These are phyloP conservation scores for Petunia secreta DNA, from an alignment of 257 asterid genomes.

Conservation along the genomic window DNA sequence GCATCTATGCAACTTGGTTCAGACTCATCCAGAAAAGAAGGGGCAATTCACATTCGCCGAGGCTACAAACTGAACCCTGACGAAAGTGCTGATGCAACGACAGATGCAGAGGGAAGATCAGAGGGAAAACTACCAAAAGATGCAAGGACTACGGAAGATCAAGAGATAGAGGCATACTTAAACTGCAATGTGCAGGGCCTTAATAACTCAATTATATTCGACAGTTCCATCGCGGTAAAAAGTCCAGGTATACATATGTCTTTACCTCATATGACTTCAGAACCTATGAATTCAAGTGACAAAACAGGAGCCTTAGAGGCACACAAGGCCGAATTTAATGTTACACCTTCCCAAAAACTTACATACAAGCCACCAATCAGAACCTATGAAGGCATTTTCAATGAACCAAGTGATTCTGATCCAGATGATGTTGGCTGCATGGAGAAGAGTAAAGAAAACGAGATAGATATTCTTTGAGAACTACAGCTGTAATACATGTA, in stretches of 20 bases:
- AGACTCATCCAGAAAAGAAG: conserved; percentile 45
- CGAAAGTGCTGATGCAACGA: conserved; percentile 47
- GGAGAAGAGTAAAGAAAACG: conserved; percentile 36
- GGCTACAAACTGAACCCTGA: conserved; percentile 66
- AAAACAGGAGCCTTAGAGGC: conserved; percentile 30
- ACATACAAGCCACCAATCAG: conserved; percentile 63
- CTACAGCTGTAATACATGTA: conserved; percentile 8
- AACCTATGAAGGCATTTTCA: conserved; percentile 61
- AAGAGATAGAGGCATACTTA: conserved; percentile 50
- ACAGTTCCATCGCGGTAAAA: conserved; percentile 57
- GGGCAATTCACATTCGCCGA: conserved; percentile 63
- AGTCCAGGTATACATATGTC: conserved; percentile 75
- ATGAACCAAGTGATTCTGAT: conserved; percentile 81
- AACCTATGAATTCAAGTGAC: conserved; percentile 35
- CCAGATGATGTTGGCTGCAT: conserved; percentile 53
- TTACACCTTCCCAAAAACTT: conserved; percentile 45
- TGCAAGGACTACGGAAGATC: conserved; percentile 41
- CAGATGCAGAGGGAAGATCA: conserved; percentile 52
- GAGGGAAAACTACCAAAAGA: conserved; percentile 35
- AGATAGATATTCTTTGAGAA: conserved; percentile 38
- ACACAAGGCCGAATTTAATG: conserved; percentile 52
- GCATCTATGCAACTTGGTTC: conserved; percentile 81
- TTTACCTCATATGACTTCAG: conserved; percentile 38
- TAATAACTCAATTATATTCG: conserved; percentile 75
- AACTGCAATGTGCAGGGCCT: conserved; percentile 82